A percentile compares a stretch with the other conserved stretches of the same genome.
Evolutionary conservation across 805 yeast genomes (phyloP).

Genomic region (Kazachstania africana): DNA sequence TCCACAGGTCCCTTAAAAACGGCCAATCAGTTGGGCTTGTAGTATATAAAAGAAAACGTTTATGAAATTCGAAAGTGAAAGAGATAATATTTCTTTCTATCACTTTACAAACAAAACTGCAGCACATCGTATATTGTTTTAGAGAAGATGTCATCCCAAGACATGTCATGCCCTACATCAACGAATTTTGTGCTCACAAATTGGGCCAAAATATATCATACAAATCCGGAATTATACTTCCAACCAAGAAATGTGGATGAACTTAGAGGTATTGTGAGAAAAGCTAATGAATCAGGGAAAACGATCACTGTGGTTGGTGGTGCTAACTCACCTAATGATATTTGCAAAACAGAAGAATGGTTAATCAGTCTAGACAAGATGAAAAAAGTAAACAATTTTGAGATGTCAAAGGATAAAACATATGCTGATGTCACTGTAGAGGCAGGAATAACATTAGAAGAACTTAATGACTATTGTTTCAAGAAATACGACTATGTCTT

Average conservation of each 20-base stretch:
- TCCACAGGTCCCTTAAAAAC: too few species aligned
- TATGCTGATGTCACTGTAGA: constrained; percentile 89
- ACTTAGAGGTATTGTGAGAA: constrained; percentile 50
- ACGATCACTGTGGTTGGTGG: constrained; percentile 82
- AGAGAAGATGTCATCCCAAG: too few species aligned
- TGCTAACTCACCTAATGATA: constrained; percentile 88
- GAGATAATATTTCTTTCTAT: too few species aligned
- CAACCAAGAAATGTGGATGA: constrained; percentile 70
- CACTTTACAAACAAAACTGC: too few species aligned
- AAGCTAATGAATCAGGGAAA: constrained; percentile 46
- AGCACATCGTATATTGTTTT: too few species aligned
- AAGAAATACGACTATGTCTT: constrained; percentile 59
- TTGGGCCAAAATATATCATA: constrained; percentile 86
- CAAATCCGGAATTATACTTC: constrained; percentile 65
- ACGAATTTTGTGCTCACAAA: constrained; percentile 29
- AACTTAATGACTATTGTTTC: constrained; percentile 58
- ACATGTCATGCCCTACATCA: too few species aligned
- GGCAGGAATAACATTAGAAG: constrained; percentile 75
- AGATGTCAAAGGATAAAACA: constrained; percentile 42
- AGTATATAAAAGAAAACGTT: too few species aligned
- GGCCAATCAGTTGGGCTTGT: too few species aligned
- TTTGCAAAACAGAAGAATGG: constrained; percentile 86
- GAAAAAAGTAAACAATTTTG: constrained; percentile 39
- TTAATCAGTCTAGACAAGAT: constrained; percentile 73
- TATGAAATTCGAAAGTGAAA: too few species aligned